phyloP scores from a whole-genome alignment of 2,329 filamentous ascomycete genomes.

The Mycosphaerella sp. region DNA sequence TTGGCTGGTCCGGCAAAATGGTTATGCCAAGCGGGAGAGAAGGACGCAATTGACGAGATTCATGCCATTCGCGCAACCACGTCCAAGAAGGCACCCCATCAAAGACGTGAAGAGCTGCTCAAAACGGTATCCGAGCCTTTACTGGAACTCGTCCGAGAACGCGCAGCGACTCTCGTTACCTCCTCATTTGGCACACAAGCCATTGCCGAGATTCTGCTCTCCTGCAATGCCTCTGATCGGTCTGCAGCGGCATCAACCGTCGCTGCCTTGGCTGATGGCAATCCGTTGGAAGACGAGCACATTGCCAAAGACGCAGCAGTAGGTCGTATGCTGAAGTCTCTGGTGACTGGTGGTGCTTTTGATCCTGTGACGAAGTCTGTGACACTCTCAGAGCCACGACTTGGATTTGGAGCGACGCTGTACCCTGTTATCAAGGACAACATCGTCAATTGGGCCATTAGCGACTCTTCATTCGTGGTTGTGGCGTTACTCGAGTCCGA shows the following conservation, averaged over 20 bases:
- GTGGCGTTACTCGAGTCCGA: constrained; percentile 71
- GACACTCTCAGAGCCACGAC: constrained; percentile 64
- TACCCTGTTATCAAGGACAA: constrained; percentile 73
- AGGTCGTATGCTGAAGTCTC: constrained; percentile 81
- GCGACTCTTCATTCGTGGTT: constrained; percentile 78
- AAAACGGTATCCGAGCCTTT: constrained; percentile 68
- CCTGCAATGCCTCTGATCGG: constrained; percentile 54
- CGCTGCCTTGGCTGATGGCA: constrained; percentile 40
- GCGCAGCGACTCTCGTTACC: constrained; percentile 61
- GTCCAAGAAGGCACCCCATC: constrained; percentile 83
- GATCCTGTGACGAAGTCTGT: constrained; percentile 66
- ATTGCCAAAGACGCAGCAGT: constrained; percentile 57
- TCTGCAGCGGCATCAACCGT: constrained; percentile 59
- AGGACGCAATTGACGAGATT: constrained; percentile 64
- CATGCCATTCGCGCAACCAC: constrained; percentile 73
- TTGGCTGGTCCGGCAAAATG: constrained; percentile 61
- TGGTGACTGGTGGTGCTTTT: constrained; percentile 84
- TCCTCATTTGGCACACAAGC: constrained; percentile 83
- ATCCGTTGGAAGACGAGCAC: constrained; percentile 47
- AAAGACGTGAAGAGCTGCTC: constrained; percentile 69
- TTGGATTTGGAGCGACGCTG: constrained; percentile 75
- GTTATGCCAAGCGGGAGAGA: constrained; percentile 59
- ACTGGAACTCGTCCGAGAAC: constrained; percentile 64
- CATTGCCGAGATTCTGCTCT: constrained; percentile 74
- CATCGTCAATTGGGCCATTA: constrained; percentile 76